Evolutionary conservation across 2,329 filamentous ascomycete genomes (phyloP), one percentile per base, ranked within the genome.

Genomic region (Ambrosiella beaveri): DNA sequence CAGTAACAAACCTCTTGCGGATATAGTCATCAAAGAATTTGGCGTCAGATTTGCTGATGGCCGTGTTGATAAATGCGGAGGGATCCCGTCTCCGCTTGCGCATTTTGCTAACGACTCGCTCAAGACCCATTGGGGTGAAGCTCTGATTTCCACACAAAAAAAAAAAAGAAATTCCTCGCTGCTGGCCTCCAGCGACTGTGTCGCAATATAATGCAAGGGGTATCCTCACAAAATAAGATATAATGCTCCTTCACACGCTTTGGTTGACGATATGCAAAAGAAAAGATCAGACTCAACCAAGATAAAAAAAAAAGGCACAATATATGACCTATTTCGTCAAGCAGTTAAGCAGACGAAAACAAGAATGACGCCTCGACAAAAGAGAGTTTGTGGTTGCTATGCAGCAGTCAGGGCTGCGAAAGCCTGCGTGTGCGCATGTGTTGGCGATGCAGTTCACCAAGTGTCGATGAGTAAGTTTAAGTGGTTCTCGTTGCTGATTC

Each of bases 41-140:
- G 91, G 93, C 47, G 89, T 94, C 9, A 85, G 97, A 6, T 96
- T 97, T 66, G 93, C 91, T 36, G 91, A 97, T 58, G 88, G 85
- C 44, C 90, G 93, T 1, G 78, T 98, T 1, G 89, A 93, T 66
- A 90, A 90, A 12, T 84, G 90, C 62, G 85, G 97, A 15, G 75
- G 47, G 57, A 52, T 57, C 27, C 11, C 65, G 51, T 60, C 56
- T 60, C 39, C 56, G 59, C 38, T 58, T 57, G 13, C 59, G 59
- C 59, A 60, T 60, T 50, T 60, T 60, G 35, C 59, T 60, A 4
- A 60, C 15, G 13, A 60, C 59, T 11, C 59, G 51, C 27, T 60
- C 59, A 2, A 60, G 17, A 19, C 59, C 59, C 59, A 60, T 60
- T 27, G 15, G 51, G 40, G 19, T 35, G 47, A 35, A 12, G 6